Evolutionary conservation across 306 rosid species (phyloP).

Genomic region (Trifolium repens): DNA sequence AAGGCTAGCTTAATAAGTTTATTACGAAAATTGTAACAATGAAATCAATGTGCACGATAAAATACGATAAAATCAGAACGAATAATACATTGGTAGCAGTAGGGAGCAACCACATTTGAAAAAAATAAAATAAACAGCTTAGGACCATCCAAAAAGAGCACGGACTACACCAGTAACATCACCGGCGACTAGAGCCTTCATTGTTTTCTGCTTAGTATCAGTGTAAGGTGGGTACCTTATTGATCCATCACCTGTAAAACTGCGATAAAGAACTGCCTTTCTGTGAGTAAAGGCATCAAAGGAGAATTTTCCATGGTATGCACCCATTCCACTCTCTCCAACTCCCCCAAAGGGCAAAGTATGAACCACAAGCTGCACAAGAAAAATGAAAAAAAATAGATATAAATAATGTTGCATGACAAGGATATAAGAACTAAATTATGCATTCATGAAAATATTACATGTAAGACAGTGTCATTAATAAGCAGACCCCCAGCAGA

Average conservation of each 20-base stretch:
- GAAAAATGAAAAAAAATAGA: not conserved
- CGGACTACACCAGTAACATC: slow-evolving; percentile 54
- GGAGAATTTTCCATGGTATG: slow-evolving; percentile 93
- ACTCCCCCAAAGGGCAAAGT: slow-evolving; percentile 96
- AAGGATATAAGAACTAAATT: not conserved
- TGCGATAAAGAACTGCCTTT: slow-evolving; percentile 81
- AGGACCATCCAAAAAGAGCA: slow-evolving; percentile 72
- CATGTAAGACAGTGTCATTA: slow-evolving; percentile 68
- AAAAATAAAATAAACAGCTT: slow-evolving; percentile 27
- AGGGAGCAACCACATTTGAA: not conserved
- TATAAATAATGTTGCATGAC: slow-evolving; percentile 46
- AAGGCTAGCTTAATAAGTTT: slow-evolving; percentile 5
- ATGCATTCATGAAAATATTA: not conserved
- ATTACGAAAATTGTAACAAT: not conserved
- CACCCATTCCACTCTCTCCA: slow-evolving; percentile 94
- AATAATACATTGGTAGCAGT: not conserved
- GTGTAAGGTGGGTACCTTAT: slow-evolving; percentile 93
- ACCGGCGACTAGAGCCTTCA: slow-evolving; percentile 77
- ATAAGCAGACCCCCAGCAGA: slow-evolving; percentile 84
- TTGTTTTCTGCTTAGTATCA: slow-evolving; percentile 57
- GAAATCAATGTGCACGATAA: not conserved
- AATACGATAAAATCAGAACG: not conserved
- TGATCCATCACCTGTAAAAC: slow-evolving; percentile 68
- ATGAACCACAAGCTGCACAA: slow-evolving; percentile 67
- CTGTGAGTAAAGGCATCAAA: slow-evolving; percentile 90